Conservation (phyloP, 148 eudicot genomes). For the Mesembryanthemum crystallinum region DNA sequence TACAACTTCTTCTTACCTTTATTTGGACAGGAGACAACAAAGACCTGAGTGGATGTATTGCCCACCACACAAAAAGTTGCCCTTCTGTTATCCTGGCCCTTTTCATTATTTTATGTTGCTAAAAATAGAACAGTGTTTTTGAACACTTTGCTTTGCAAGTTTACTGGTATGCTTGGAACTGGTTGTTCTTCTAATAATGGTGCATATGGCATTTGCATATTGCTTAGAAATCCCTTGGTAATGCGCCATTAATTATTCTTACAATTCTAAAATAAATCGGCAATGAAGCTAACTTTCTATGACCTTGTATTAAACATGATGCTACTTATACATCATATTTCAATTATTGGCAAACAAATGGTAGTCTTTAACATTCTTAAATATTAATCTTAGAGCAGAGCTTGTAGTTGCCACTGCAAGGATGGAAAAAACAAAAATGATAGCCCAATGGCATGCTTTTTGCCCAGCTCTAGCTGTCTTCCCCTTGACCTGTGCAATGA, state of each 20-base stretch:
- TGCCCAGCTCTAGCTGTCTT: constrained; percentile 33
- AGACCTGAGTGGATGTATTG: too few species aligned
- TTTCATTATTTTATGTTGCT: background rate
- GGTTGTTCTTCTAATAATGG: background rate
- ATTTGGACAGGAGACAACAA: too few species aligned
- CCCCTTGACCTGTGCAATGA: constrained; percentile 44
- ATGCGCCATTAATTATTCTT: background rate
- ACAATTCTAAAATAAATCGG: background rate
- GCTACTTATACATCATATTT: constrained; percentile 6
- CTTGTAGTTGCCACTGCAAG: constrained; percentile 47
- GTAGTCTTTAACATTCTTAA: constrained; percentile 34
- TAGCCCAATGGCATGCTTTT: constrained; percentile 54
- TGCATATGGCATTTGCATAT: background rate
- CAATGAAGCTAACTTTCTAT: background rate
- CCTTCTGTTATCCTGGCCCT: too few species aligned
- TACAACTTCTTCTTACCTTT: too few species aligned
- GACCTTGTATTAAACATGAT: background rate
- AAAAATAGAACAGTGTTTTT: background rate
- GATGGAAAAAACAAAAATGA: constrained; percentile 39
- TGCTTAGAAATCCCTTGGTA: background rate
- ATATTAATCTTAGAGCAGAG: constrained; percentile 44
- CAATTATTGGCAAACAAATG: constrained; percentile 48
- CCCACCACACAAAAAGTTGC: too few species aligned
- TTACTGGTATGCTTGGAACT: background rate
- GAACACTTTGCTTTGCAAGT: constrained; percentile 2